phyloP scores from a whole-genome alignment of 176 grass and related monocot genomes.

The Dendrocalamus sinicus region DNA sequence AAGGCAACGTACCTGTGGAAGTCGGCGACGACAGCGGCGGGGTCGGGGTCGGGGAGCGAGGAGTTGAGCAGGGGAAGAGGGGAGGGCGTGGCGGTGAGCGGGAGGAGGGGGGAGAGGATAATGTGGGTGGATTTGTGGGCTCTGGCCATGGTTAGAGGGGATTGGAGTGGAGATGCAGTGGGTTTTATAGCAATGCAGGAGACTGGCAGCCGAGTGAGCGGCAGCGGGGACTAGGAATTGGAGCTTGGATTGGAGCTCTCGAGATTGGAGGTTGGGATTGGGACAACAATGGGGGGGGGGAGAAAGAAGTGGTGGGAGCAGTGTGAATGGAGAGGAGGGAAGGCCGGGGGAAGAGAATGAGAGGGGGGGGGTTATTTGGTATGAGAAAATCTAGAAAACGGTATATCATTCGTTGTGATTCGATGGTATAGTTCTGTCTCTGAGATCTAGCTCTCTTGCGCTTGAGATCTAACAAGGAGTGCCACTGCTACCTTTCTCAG shows the following conservation, averaged over 20 bases:
- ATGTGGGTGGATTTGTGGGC: conserved; percentile 35
- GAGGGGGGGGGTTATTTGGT: conserved; percentile 35
- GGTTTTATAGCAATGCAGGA: conserved; percentile 53
- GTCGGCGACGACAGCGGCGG: conserved; percentile 61
- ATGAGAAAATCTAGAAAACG: too few species aligned
- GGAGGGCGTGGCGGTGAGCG: conserved; percentile 23
- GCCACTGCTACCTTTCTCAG: too few species aligned
- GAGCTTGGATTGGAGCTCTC: background rate
- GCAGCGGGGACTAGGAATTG: conserved; percentile 21
- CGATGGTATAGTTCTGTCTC: too few species aligned
- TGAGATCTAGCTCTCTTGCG: too few species aligned
- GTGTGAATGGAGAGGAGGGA: conserved; percentile 25
- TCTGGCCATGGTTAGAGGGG: conserved; percentile 36
- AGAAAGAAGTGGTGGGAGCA: background rate
- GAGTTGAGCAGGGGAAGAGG: conserved; percentile 42
- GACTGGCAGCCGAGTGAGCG: conserved; percentile 24
- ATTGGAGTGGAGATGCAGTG: conserved; percentile 23
- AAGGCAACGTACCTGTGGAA: conserved; percentile 55
- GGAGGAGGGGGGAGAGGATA: conserved; percentile 16
- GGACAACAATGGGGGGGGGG: conserved; percentile 23
- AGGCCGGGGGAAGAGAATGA: background rate
- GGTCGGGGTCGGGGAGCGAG: conserved; percentile 55
- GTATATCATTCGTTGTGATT: too few species aligned
- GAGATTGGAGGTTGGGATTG: conserved; percentile 41
- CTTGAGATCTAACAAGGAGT: too few species aligned